phyloP scores from a whole-genome alignment of 768 basidiomycete genomes.

The Trametes gibbosa region DNA sequence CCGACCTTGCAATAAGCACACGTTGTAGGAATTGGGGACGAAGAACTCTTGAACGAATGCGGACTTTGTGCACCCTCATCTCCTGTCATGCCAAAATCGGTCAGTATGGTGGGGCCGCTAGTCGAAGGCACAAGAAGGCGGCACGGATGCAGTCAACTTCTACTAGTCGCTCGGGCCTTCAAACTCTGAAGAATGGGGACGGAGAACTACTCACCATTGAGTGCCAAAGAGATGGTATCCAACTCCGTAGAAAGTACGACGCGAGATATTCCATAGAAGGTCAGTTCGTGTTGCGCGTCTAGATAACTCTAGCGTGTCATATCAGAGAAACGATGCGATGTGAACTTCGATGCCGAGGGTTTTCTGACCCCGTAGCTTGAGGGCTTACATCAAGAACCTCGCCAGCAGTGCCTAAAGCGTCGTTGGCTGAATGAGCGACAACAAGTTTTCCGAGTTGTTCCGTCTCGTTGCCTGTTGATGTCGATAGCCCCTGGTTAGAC shows the following conservation, averaged over 20 bases:
- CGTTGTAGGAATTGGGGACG: slow-evolving; percentile 81
- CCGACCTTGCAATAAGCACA: slow-evolving; percentile 81
- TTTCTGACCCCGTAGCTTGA: slow-evolving; percentile 21
- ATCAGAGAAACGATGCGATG: background rate
- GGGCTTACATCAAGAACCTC: slow-evolving; percentile 24
- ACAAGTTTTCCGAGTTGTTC: slow-evolving; percentile 49
- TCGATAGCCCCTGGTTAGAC: background rate
- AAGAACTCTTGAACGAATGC: slow-evolving; percentile 80
- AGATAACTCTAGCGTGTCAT: slow-evolving; percentile 50
- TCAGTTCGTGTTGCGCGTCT: slow-evolving; percentile 59
- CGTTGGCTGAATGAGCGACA: slow-evolving; percentile 45
- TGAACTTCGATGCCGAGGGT: background rate
- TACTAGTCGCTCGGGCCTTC: background rate
- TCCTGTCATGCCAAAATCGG: slow-evolving; percentile 42
- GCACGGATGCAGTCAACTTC: background rate
- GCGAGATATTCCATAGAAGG: slow-evolving; percentile 52
- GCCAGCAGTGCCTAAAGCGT: slow-evolving; percentile 54
- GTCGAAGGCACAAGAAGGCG: background rate
- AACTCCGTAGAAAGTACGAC: slow-evolving; percentile 63
- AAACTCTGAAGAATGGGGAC: background rate
- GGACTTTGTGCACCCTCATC: slow-evolving; percentile 71
- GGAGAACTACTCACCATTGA: slow-evolving; percentile 52
- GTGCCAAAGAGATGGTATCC: slow-evolving; percentile 52
- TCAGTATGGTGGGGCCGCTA: background rate
- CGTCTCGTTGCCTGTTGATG: slow-evolving; percentile 48